phyloP scores from a whole-genome alignment of 176 grass and related monocot species.

The Pharus latifolius region DNA sequence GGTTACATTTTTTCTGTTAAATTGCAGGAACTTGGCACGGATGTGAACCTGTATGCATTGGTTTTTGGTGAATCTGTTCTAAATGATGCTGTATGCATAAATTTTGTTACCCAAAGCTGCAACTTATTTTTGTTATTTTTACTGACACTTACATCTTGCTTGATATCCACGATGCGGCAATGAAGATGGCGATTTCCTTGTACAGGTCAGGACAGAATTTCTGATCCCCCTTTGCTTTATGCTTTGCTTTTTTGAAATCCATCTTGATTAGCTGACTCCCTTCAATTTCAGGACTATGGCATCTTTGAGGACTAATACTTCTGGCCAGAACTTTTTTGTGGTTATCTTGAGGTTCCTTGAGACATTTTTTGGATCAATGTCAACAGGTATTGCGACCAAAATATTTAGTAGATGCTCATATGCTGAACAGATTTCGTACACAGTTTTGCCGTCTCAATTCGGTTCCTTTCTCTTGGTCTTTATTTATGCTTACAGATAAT shows the following conservation, averaged over 20 bases:
- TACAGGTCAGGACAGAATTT: constrained; percentile 52
- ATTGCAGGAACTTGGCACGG: constrained; percentile 80
- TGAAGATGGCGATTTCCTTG: constrained; percentile 92
- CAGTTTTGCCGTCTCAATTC: not conserved
- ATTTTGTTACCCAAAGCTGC: not conserved
- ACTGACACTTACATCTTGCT: constrained; percentile 19
- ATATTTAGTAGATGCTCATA: not conserved
- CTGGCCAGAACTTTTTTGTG: constrained; percentile 34
- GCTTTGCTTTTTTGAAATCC: not conserved
- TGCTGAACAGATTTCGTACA: not conserved
- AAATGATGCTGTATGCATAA: constrained; percentile 76
- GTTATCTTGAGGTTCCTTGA: constrained; percentile 42
- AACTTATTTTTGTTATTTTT: constrained; percentile 1
- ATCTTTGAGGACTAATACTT: constrained; percentile 37
- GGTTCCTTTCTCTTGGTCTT: not conserved
- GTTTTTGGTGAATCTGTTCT: constrained; percentile 96
- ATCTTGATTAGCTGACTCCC: not conserved
- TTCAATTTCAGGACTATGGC: constrained; percentile 39
- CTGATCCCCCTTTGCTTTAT: not conserved
- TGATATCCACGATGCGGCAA: constrained; percentile 11
- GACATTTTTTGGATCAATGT: constrained; percentile 49
- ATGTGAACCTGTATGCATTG: constrained; percentile 86
- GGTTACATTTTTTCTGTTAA: not conserved
- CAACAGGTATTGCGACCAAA: constrained; percentile 14
- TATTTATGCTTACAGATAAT: not conserved